Conservation (phyloP, 2,329 filamentous ascomycete genomes). For the Trichoderma asperellum region DNA sequence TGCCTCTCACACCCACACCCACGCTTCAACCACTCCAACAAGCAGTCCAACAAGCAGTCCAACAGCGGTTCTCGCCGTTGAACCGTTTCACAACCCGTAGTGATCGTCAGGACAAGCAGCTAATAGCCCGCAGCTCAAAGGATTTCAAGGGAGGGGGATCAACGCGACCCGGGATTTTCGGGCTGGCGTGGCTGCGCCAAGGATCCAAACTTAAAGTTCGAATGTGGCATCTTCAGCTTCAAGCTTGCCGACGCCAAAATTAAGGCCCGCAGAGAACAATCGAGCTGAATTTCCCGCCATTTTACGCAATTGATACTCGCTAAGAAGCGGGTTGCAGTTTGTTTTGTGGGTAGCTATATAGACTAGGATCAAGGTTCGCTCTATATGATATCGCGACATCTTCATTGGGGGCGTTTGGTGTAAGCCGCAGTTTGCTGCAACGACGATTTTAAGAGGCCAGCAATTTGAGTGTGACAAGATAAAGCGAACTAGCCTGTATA, state of each 20-base stretch:
- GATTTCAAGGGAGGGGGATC: not conserved
- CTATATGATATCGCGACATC: not conserved
- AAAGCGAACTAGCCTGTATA: not conserved
- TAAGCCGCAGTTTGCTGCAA: not conserved
- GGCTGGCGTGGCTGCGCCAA: slow-evolving; percentile 3
- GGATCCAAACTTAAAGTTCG: not conserved
- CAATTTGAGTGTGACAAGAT: not conserved
- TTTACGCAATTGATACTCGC: not conserved
- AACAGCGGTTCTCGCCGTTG: not conserved
- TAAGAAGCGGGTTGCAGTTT: not conserved
- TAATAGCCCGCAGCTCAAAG: not conserved
- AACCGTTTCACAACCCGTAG: not conserved
- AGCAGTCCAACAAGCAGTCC: not conserved
- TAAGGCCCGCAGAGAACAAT: not conserved
- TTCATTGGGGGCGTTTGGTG: not conserved
- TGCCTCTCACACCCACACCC: not conserved
- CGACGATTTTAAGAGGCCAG: not conserved
- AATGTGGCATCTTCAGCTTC: slow-evolving; percentile 8
- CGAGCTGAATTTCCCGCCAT: not conserved
- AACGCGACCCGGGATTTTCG: slow-evolving; percentile 17
- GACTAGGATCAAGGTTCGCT: slow-evolving; percentile 5
- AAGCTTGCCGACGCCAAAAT: not conserved
- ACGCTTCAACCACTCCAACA: not conserved
- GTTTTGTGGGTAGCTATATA: not conserved
- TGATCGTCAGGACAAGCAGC: slow-evolving; percentile 5